Base-by-base conservation (phyloP, 495 filamentous ascomycete genomes). In the Penicillium subrubescens region DNA sequence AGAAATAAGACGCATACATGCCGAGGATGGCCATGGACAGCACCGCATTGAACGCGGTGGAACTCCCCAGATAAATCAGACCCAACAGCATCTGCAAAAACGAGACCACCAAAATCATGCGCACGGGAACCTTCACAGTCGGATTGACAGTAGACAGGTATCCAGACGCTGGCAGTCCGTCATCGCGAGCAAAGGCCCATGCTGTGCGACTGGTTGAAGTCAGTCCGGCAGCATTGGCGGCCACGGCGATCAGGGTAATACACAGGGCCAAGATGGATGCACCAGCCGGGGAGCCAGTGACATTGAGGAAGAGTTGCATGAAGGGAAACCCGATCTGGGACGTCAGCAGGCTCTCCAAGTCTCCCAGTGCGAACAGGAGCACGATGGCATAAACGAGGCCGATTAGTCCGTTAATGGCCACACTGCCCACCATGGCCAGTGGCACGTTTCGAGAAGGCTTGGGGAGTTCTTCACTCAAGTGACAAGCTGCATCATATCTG, bases 361-460 rank as follows among this genome's bases (percentile, higher is more conserved):
- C 76, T 5, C 75, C 69, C 6, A 82, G 66, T 50, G 77, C 75
- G 60, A 85, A 84, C 6, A 84, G 60, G 3, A 82, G 60, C 4
- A 79, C 75, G 21, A 83, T 72, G 0, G 77, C 68, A 69, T 82
- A 81, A 11, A 71, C 70, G 29, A 83, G 77, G 2, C 77, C 79
- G 29, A 82, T 67, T 1, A 74, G 25, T 7, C 79, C 79, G 33
- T 84, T 84, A 50, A 82, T 69, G 2, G 75, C 33, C 2, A 77
- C 78, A 21, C 81, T 83, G 8, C 71, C 75, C 2, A 83, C 58
- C 67, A 83, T 77, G 11, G 79, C 80, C 44, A 73, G 66, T 11
- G 81, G 82, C 0, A 84, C 77, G 50, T 72, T 72, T 5, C 57
- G 64, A 17, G 53, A 73, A 7, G 60, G 79, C 67, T 67, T 71